These are phyloP conservation scores for Lipomyces lipofer DNA, from an alignment of 805 yeast species.

Conservation along the genomic window DNA sequence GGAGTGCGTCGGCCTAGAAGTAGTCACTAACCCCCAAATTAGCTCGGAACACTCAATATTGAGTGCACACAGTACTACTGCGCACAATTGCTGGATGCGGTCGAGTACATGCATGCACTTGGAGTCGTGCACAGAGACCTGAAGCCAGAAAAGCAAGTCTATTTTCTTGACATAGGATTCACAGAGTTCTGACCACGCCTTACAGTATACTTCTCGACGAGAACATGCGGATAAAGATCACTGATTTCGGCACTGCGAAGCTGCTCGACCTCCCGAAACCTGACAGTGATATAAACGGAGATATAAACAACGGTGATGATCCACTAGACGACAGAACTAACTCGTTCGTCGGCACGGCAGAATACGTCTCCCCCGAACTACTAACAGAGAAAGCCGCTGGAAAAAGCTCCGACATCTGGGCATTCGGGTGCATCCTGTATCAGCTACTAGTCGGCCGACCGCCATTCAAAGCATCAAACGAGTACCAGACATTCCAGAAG, in stretches of 20 bases:
- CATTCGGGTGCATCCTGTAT: constrained; percentile 82
- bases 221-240: constrained; percentile 84
- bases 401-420: constrained; percentile 88
- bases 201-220: constrained; percentile 65
- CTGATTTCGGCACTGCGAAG: constrained; percentile 98
- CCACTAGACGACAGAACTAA: constrained; percentile 38
- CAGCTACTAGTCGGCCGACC: constrained; percentile 83
- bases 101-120: constrained; percentile 80
- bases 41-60: constrained; percentile 71
- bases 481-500: constrained; percentile 82
- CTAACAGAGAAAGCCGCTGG: constrained; percentile 77
- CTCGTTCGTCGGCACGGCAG: constrained; percentile 97
- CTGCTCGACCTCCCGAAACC: constrained; percentile 47
- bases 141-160: constrained; percentile 74
- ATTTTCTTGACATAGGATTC: background rate
- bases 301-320: background rate
- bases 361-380: constrained; percentile 91
- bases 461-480: constrained; percentile 85
- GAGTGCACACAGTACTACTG: constrained; percentile 75
- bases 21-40: constrained; percentile 21
- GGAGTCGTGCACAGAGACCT: constrained; percentile 93
- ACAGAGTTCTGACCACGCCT: background rate
- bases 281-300: background rate
- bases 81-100: constrained; percentile 85
- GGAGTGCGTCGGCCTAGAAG: too few species aligned